Evolutionary conservation across 2,329 filamentous ascomycete genomes (phyloP).

Genomic region (Bipolaris bicolor): DNA sequence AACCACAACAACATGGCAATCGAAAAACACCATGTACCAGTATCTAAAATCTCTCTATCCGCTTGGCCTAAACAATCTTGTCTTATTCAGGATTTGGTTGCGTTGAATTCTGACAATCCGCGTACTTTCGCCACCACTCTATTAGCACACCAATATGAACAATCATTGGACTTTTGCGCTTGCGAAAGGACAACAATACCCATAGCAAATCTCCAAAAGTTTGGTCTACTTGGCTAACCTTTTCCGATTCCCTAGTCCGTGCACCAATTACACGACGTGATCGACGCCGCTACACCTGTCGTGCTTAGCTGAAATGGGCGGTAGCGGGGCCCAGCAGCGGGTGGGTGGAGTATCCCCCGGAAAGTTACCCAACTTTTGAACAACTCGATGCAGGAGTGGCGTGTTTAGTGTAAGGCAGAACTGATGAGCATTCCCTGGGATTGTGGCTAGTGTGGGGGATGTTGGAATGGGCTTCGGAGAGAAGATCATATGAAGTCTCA

Average conservation of each 20-base stretch:
- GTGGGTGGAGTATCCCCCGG: not conserved
- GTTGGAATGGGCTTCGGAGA: constrained; percentile 2
- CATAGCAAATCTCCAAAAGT: not conserved
- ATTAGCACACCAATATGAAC: too few species aligned
- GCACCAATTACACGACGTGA: constrained; percentile 17
- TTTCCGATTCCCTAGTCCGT: constrained; percentile 24
- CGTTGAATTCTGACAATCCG: not conserved
- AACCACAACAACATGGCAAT: not conserved
- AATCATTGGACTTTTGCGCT: too few species aligned
- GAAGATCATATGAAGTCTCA: constrained; percentile 9
- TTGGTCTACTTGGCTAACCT: constrained; percentile 21
- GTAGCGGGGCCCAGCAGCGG: constrained; percentile 4
- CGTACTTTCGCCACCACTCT: not conserved
- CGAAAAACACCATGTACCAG: too few species aligned
- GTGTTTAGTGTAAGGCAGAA: constrained; percentile 7
- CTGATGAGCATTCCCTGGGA: constrained; percentile 4
- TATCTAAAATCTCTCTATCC: not conserved
- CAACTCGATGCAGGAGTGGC: not conserved
- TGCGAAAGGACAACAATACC: constrained; percentile 13
- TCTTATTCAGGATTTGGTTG: too few species aligned
- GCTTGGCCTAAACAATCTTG: not conserved
- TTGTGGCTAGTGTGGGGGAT: not conserved
- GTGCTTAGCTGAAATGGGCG: constrained; percentile 13
- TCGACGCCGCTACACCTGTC: constrained; percentile 11
- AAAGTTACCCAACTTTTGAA: not conserved